These are phyloP conservation scores for Geotrichum restrictum DNA, from an alignment of 1,139 yeast genomes.

Conservation along the genomic window DNA sequence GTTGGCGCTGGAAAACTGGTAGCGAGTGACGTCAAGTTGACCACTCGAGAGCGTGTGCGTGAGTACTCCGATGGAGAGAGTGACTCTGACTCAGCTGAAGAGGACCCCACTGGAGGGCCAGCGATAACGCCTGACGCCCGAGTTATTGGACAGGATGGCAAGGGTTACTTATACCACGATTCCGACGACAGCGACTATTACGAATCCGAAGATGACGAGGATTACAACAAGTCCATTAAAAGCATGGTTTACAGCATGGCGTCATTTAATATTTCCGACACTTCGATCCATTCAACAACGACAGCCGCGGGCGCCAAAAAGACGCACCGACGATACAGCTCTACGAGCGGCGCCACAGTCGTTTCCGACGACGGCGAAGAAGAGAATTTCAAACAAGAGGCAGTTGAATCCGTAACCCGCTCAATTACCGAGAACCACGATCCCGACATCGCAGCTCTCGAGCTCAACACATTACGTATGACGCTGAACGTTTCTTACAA, in stretches of 20 bases:
- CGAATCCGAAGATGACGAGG: slow-evolving; percentile 41
- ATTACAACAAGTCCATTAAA: slow-evolving; percentile 28
- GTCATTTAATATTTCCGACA: slow-evolving; percentile 69
- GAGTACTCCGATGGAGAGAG: slow-evolving; percentile 33
- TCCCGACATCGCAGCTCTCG: slow-evolving; percentile 86
- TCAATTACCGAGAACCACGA: slow-evolving; percentile 91
- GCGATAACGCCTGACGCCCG: slow-evolving; percentile 36
- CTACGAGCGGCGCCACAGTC: slow-evolving; percentile 27
- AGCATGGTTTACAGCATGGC: slow-evolving; percentile 56
- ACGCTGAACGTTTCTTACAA: slow-evolving; percentile 93
- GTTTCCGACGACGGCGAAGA: slow-evolving; percentile 51
- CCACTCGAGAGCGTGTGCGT: slow-evolving; percentile 32
- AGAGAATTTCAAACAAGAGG: slow-evolving; percentile 83
- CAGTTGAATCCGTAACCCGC: slow-evolving; percentile 86
- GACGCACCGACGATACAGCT: slow-evolving; percentile 17
- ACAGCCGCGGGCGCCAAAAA: slow-evolving; percentile 5
- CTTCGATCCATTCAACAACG: slow-evolving; percentile 49
- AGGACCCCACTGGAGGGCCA: slow-evolving; percentile 21
- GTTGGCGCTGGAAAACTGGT: slow-evolving; percentile 47
- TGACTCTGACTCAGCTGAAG: slow-evolving; percentile 28
- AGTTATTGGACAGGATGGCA: slow-evolving; percentile 57
- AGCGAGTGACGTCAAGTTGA: slow-evolving; percentile 32
- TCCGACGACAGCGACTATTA: slow-evolving; percentile 47
- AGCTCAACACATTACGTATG: slow-evolving; percentile 91
- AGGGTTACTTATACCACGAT: slow-evolving; percentile 52